Conservation (phyloP, 2,329 filamentous ascomycete genomes). For the Calonectria hawksworthii region DNA sequence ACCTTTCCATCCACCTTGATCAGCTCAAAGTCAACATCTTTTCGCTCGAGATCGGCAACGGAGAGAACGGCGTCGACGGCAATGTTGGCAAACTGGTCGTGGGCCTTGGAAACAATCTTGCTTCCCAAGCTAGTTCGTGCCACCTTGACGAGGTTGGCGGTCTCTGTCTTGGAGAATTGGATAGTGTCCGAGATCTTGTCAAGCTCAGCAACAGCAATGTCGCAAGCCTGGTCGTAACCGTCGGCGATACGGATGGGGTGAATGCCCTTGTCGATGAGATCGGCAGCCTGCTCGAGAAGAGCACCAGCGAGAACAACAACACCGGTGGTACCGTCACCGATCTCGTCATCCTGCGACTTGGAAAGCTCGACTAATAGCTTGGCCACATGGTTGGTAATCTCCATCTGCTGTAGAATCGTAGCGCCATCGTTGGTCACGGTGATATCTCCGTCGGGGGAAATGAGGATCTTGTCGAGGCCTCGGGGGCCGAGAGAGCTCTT, state of each 20-base stretch:
- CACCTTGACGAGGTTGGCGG: constrained; percentile 90
- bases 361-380: constrained; percentile 97
- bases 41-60: constrained; percentile 94
- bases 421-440: constrained; percentile 99
- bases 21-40: constrained; percentile 98
- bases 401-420: constrained; percentile 98
- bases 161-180: constrained; percentile 84
- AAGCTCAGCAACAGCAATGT: constrained; percentile 93
- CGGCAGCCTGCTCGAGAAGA: constrained; percentile 94
- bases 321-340: constrained; percentile 97
- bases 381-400: constrained; percentile 98
- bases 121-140: constrained; percentile 96
- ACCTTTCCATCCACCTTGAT: constrained; percentile 99
- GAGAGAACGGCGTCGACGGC: constrained; percentile 97
- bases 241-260: constrained; percentile 99
- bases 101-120: constrained; percentile 99
- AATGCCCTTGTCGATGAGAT: constrained; percentile 99
- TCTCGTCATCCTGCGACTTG: constrained; percentile 98
- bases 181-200: constrained; percentile 95
- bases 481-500: constrained; percentile 96
- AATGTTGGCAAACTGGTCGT: constrained; percentile 98
- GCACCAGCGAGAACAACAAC: constrained; percentile 97
- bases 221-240: constrained; percentile 97
- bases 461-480: constrained; percentile 98
- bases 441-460: constrained; percentile 98